Conservation (phyloP, 1,139 yeast genomes). For the Pichia sp. region DNA sequence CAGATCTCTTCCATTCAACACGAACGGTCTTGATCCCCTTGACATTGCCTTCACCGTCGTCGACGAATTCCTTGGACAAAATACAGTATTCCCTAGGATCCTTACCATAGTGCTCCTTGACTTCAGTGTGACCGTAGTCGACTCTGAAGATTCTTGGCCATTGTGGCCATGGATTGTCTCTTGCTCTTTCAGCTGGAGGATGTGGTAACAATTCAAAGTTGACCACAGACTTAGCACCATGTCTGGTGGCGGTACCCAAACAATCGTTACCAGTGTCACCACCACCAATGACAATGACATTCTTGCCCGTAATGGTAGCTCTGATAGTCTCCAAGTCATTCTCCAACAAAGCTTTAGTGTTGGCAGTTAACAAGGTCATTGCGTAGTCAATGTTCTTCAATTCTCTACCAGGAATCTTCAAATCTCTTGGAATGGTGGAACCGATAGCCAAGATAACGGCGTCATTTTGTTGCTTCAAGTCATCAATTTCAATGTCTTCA, state of each 20-base stretch:
- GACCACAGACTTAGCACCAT: slow-evolving; percentile 92
- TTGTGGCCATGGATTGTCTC: slow-evolving; percentile 99
- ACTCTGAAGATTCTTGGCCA: slow-evolving; percentile 98
- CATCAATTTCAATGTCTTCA: slow-evolving; percentile 69
- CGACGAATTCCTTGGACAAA: slow-evolving; percentile 90
- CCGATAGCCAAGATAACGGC: slow-evolving; percentile 95
- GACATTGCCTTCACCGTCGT: slow-evolving; percentile 91
- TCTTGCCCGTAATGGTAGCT: slow-evolving; percentile 70
- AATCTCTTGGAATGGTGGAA: slow-evolving; percentile 92
- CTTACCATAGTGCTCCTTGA: slow-evolving; percentile 87
- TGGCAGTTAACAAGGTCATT: slow-evolving; percentile 83
- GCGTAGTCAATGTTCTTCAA: slow-evolving; percentile 88
- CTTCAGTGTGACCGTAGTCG: slow-evolving; percentile 97
- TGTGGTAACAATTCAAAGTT: slow-evolving; percentile 93
- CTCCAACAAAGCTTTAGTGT: slow-evolving; percentile 85
- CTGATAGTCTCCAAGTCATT: slow-evolving; percentile 76
- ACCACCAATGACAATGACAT: slow-evolving; percentile 96
- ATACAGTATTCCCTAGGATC: slow-evolving; percentile 98
- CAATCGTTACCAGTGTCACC: slow-evolving; percentile 99
- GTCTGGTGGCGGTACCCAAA: slow-evolving; percentile 95
- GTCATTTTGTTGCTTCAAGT: slow-evolving; percentile 59
- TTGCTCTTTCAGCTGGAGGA: slow-evolving; percentile 82
- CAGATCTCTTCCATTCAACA: slow-evolving; percentile 97
- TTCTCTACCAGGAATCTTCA: slow-evolving; percentile 90
- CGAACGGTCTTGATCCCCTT: slow-evolving; percentile 92